Evolutionary conservation across 352 stramenopile species (phyloP), one percentile per base, ranked within the genome.

Genomic region (Phytopythium chamaehyphon): DNA sequence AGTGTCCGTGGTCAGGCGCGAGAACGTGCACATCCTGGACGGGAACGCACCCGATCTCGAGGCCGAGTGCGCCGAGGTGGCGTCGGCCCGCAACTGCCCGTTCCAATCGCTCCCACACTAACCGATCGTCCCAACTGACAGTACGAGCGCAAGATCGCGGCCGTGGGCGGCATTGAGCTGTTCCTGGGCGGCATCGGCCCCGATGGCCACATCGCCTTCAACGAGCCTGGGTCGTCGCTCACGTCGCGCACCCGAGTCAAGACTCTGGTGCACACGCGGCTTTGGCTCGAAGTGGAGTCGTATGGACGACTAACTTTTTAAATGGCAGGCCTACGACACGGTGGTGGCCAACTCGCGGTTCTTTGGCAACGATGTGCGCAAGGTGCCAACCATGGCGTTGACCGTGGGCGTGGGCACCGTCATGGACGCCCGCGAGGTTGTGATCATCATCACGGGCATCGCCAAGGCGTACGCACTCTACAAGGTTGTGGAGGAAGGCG

Each of bases 131-230:
- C 19, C 6, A 14, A 19, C 1, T 28, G 21, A 11, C 40, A 78
- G 64, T 97, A 91, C 62, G 88, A 96, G 61, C 64, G 51, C 24
- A 87, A 95, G 62, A 95, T 97, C 61, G 60, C 64, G n/a, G 50
- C 57, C 6, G 64, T 74, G 19, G 89, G 89, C 21, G 88, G 89
- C 33, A 97, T 97, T 47, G 86, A 96, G 67, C 81, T 97, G 15
- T 97, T 96, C 59, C 63, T 97, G 5, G 87, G 88, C n/a, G 88
- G 89, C 42, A 96, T 97, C 56, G 89, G 89, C 0, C 88, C 85
- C n/a, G 88, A 97, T 60, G 88, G 89, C 23, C 89, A 97, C 72
- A 96, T 97, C 63, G 89, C 87, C 12, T 97, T 97, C 78, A 97
- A 97, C 56, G 87, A 97, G 61, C 86, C 87, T 0, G 89, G 89